Conservation (phyloP, 2,329 filamentous ascomycete genomes). For the Penicillium sp. region DNA sequence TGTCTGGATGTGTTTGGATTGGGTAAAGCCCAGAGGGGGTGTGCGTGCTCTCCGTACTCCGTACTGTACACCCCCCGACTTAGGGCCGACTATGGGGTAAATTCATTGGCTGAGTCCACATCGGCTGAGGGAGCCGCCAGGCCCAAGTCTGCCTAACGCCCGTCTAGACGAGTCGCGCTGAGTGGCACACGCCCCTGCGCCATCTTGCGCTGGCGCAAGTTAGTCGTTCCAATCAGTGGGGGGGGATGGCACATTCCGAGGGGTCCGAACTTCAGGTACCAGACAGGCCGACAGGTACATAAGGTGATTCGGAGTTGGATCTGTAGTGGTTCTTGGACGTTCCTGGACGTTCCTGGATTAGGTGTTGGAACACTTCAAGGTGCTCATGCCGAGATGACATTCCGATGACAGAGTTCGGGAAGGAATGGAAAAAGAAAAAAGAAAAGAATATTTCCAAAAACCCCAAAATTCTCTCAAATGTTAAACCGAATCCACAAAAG, state of each 20-base stretch:
- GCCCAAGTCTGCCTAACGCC: constrained; percentile 11
- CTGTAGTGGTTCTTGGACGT: neutral
- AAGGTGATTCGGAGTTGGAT: neutral
- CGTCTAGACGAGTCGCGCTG: neutral
- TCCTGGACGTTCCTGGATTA: neutral
- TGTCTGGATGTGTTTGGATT: constrained; percentile 2
- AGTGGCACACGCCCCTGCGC: constrained; percentile 20
- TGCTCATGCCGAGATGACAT: neutral
- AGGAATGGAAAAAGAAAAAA: neutral
- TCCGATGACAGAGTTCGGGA: neutral
- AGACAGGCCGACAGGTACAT: constrained; percentile 7
- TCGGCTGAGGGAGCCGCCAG: constrained; percentile 21
- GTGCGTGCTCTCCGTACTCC: neutral
- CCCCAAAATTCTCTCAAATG: neutral
- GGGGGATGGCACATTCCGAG: constrained; percentile 7
- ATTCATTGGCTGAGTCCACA: neutral
- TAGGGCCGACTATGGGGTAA: too few relatives aligned
- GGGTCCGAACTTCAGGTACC: constrained; percentile 23
- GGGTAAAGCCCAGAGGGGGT: neutral
- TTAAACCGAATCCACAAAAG: neutral
- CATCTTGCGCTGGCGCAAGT: constrained; percentile 17
- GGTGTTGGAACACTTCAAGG: too few relatives aligned
- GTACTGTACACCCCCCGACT: too few relatives aligned
- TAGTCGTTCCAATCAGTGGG: constrained; percentile 22
- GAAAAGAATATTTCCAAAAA: neutral